Evolutionary conservation across 495 filamentous ascomycete genomes (phyloP).

Genomic region (Aeminium ludgeri): DNA sequence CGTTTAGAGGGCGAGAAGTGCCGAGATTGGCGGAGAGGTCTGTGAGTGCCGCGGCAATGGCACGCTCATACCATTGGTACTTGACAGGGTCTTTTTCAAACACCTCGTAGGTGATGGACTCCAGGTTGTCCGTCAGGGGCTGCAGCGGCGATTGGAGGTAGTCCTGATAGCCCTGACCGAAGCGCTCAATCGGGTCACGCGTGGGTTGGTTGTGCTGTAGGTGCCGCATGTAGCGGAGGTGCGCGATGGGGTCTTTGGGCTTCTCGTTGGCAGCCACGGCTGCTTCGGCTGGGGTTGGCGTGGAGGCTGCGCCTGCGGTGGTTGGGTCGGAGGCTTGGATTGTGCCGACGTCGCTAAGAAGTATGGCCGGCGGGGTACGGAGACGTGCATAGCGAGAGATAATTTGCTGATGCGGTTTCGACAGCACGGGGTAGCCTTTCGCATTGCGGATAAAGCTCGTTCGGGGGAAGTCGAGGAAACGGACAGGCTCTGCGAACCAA

Average conservation of each 20-base stretch:
- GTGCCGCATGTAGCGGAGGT: constrained; percentile 68
- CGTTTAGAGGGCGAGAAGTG: constrained; percentile 48
- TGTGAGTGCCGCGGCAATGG: constrained; percentile 62
- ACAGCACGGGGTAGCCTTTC: constrained; percentile 68
- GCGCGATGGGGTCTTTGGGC: constrained; percentile 40
- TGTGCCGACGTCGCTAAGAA: constrained; percentile 63
- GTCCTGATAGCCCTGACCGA: constrained; percentile 72
- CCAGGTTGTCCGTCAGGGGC: constrained; percentile 86
- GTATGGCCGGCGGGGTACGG: constrained; percentile 58
- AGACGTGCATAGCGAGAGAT: constrained; percentile 73
- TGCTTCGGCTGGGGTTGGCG: constrained; percentile 48
- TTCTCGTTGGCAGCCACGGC: constrained; percentile 22
- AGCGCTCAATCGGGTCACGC: constrained; percentile 44
- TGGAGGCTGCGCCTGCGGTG: constrained; percentile 6
- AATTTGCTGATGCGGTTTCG: constrained; percentile 58
- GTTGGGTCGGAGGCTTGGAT: constrained; percentile 33
- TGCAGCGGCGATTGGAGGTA: constrained; percentile 90
- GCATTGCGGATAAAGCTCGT: constrained; percentile 60
- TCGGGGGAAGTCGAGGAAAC: constrained; percentile 52
- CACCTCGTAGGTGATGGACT: constrained; percentile 94
- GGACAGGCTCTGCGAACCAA: constrained; percentile 90
- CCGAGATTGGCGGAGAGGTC: constrained; percentile 63
- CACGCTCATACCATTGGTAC: constrained; percentile 85
- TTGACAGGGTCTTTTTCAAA: constrained; percentile 98
- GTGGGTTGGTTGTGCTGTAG: constrained; percentile 68